Percentiles rank a stretch among this genome's conserved stretches.
Evolutionary conservation across 2,329 filamentous ascomycete species (phyloP).

Genomic region (Fusarium piperis): DNA sequence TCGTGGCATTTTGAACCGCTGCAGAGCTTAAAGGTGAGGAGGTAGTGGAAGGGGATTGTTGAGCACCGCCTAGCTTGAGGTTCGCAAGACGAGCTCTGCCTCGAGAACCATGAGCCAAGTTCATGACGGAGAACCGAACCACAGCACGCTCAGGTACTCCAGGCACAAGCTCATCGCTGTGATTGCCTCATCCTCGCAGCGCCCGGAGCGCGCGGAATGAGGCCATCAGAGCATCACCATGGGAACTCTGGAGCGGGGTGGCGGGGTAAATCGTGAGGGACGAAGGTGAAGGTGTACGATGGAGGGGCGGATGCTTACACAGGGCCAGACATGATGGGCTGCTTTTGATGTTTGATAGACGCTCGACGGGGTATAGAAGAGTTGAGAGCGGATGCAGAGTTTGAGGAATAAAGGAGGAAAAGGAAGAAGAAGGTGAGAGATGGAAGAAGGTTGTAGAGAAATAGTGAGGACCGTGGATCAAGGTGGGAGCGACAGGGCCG

Average conservation of each 20-base stretch:
- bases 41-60: constrained; percentile 50
- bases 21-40: constrained; percentile 45
- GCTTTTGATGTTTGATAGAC: constrained; percentile 16
- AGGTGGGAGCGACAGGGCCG: constrained; percentile 16
- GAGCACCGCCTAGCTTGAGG: constrained; percentile 75
- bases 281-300: constrained; percentile 34
- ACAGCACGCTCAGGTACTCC: not conserved
- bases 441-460: constrained; percentile 37
- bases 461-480: constrained; percentile 28
- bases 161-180: constrained; percentile 24
- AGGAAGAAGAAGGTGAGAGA: constrained; percentile 25
- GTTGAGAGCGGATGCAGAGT: constrained; percentile 14
- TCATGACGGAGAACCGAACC: constrained; percentile 28
- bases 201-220: constrained; percentile 49
- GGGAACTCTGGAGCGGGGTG: constrained; percentile 48
- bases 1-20: constrained; percentile 46
- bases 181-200: constrained; percentile 36
- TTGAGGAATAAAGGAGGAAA: constrained; percentile 30
- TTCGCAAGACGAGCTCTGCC: constrained; percentile 78
- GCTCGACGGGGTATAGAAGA: constrained; percentile 18
- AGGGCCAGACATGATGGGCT: constrained; percentile 69
- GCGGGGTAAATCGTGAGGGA: constrained; percentile 49
- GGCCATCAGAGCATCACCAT: constrained; percentile 40
- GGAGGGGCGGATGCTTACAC: constrained; percentile 64
- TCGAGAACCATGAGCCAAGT: constrained; percentile 51